Evolutionary conservation across 371 early-diverging fungal species (phyloP).

Genomic region (Mucor racemosus): DNA sequence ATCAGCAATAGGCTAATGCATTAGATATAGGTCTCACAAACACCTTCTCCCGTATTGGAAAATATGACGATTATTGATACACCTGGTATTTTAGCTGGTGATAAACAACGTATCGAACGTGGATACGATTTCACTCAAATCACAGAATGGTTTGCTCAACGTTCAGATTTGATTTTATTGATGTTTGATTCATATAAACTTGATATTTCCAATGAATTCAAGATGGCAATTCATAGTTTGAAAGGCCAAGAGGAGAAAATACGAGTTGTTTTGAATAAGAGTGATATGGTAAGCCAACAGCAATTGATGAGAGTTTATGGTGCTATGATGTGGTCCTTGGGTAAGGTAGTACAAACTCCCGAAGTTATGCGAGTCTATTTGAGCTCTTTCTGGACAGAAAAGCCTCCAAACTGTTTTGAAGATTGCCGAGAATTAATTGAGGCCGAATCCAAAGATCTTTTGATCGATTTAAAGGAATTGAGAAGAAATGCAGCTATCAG

Average conservation of each 20-base stretch:
- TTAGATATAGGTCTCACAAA: constrained; percentile 66
- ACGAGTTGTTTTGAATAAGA: constrained; percentile 85
- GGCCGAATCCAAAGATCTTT: constrained; percentile 79
- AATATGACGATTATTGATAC: constrained; percentile 88
- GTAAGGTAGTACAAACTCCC: constrained; percentile 86
- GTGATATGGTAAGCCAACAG: constrained; percentile 84
- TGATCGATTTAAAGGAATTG: constrained; percentile 72
- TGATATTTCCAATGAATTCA: constrained; percentile 91
- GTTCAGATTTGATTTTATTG: constrained; percentile 81
- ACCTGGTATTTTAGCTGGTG: constrained; percentile 87
- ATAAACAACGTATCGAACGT: constrained; percentile 80
- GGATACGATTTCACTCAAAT: constrained; percentile 84
- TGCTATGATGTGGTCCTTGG: constrained; percentile 94
- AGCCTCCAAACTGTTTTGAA: constrained; percentile 72
- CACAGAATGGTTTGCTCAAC: constrained; percentile 86
- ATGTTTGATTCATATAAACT: constrained; percentile 90
- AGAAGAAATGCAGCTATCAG: constrained; percentile 83
- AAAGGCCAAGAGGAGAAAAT: constrained; percentile 87
- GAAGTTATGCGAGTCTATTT: constrained; percentile 89
- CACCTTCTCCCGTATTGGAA: constrained; percentile 71
- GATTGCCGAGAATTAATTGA: constrained; percentile 76
- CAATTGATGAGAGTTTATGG: constrained; percentile 91
- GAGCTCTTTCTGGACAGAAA: constrained; percentile 81
- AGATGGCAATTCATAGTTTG: constrained; percentile 75
- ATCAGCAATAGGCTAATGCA: neutral